Conservation (phyloP, 768 basidiomycete species). For the Russula sp. region DNA sequence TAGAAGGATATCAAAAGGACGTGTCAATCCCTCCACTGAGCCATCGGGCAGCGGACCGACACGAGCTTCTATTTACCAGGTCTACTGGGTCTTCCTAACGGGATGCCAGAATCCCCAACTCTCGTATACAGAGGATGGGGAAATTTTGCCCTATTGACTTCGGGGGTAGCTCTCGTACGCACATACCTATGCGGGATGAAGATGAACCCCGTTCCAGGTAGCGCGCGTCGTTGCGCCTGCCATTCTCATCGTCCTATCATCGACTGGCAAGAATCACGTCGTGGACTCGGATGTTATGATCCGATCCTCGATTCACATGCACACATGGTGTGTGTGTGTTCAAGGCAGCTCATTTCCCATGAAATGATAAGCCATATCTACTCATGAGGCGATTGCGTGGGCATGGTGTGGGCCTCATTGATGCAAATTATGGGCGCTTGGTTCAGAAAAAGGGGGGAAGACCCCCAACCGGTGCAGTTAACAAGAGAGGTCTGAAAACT, state of each 20-base stretch:
- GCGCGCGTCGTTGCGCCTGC: neutral
- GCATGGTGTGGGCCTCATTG: neutral
- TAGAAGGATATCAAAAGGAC: neutral
- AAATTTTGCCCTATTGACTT: neutral
- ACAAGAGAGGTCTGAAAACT: neutral
- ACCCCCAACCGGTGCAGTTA: neutral
- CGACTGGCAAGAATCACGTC: neutral
- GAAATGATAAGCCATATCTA: neutral
- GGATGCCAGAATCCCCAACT: neutral
- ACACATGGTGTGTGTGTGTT: neutral
- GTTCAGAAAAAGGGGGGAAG: neutral
- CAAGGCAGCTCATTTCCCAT: neutral
- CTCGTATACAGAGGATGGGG: neutral
- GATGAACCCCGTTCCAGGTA: neutral
- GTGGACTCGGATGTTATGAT: neutral
- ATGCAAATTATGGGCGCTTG: neutral
- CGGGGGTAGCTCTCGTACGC: neutral
- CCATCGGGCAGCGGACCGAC: conserved; percentile 6
- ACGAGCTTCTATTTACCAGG: neutral
- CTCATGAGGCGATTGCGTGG: too few relatives aligned
- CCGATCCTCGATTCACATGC: neutral
- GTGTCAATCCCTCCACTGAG: neutral
- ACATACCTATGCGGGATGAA: neutral
- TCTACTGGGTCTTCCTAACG: neutral
- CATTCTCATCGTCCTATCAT: conserved; percentile 3